Base-by-base conservation (phyloP, 169 alveolate genomes). In the Plasmodium sp. region DNA sequence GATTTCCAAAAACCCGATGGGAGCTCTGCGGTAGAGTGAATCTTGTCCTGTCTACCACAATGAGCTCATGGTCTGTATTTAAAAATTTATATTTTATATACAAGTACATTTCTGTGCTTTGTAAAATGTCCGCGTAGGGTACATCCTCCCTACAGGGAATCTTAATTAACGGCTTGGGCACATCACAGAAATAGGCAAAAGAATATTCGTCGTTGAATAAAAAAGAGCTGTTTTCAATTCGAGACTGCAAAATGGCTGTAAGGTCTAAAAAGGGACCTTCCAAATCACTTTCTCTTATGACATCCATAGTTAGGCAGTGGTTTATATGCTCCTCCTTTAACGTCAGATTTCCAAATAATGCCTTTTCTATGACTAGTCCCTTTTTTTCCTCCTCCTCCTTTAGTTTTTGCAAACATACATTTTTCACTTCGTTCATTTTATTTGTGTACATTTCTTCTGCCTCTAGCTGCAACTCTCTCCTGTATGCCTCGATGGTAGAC, bases 61-160 rank as follows among this genome's bases (percentile, higher is more conserved):
- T 86, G 33, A 86, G 72, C 81, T 86, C 93, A 77, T 86, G 93
- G 36, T 86, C 41, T 1, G 81, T 58, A 86, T 86, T 86, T 86
- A 86, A 86, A 58, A 86, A 86, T 77, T 86, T 86, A 71, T 86
- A 86, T 33, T 86, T 86, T 51, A 86, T 51, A 77, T 86, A 86
- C 12, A 86, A 31, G 81, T 86, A 77, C 93, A 86, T 86, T 86
- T 86, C 93, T 77, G 93, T 86, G 34, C 67, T 84, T 56, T 86
- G 74, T 39, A 86, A 77, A n/a, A 86, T 86, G 18, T 86, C 56
- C 0, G 85, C n/a, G 67, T 77, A 86, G n/a, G 72, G 9, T 7
- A 22, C 36, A 5, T 51, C 48, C 6, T 51, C 27, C 45, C 75
- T 67, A 45, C 84, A 54, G 5, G 85, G n/a, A 14, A 86, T 86